Conservation (phyloP, 139 green algal genomes). For the Bryopsis sp. region DNA sequence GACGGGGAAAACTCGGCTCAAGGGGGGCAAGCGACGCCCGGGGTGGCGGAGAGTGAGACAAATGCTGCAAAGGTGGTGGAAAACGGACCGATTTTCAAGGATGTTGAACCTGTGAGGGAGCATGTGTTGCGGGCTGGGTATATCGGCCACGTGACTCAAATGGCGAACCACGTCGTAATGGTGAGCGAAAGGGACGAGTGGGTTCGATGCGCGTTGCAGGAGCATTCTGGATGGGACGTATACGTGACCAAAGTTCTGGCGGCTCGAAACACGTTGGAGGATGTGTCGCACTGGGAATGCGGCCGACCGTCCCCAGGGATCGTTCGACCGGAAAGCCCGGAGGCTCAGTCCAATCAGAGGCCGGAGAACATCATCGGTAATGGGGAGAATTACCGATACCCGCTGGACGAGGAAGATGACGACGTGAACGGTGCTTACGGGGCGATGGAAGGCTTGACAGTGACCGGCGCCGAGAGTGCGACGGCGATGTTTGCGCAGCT, state of each 20-base stretch:
- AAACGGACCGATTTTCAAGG: neutral
- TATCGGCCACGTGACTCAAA: slow-evolving; percentile 68
- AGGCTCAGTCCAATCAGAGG: too few species aligned
- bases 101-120: neutral
- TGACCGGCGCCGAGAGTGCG: too few species aligned
- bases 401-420: too few species aligned
- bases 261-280: slow-evolving; percentile 39
- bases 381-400: too few species aligned
- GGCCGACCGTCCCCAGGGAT: too few species aligned
- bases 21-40: too few species aligned
- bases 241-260: slow-evolving; percentile 34
- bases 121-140: slow-evolving; percentile 60
- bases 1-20: neutral
- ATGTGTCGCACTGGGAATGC: slow-evolving; percentile 50
- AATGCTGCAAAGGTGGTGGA: neutral
- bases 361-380: too few species aligned
- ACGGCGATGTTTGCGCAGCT: too few species aligned
- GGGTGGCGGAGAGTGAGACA: neutral
- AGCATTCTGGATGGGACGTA: slow-evolving; percentile 32
- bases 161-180: slow-evolving; percentile 42
- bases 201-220: slow-evolving; percentile 19
- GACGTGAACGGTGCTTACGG: too few species aligned
- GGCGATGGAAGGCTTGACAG: too few species aligned
- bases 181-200: neutral
- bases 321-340: too few species aligned